A percentile compares a stretch with the other conserved stretches of the same genome.
phyloP scores from a whole-genome alignment of 345 rosid species.

The Chamaenerion angustifolium region DNA sequence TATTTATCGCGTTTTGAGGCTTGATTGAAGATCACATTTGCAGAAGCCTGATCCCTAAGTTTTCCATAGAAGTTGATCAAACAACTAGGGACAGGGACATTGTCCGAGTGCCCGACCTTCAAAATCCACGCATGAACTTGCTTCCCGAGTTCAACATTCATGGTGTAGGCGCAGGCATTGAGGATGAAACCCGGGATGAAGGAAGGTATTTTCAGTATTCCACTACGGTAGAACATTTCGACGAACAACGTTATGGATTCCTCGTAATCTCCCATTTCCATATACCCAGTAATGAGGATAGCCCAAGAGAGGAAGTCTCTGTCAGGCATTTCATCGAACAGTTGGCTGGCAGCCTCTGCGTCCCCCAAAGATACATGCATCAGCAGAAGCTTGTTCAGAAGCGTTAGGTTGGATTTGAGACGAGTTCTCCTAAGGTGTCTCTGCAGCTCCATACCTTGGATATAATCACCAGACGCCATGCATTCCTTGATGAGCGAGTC shows the following conservation, averaged over 20 bases:
- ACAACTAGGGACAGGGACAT: constrained; percentile 20
- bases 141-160: constrained; percentile 41
- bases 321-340: constrained; percentile 54
- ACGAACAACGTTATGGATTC: constrained; percentile 29
- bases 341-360: constrained; percentile 24
- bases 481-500: constrained; percentile 47
- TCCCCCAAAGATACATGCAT: constrained; percentile 39
- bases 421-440: constrained; percentile 21
- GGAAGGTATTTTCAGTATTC: constrained; percentile 16
- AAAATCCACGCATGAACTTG: constrained; percentile 54
- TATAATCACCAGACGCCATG: constrained; percentile 21
- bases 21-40: constrained; percentile 26
- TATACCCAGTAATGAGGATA: constrained; percentile 27
- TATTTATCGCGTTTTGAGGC: constrained; percentile 14
- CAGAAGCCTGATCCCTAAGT: constrained; percentile 26
- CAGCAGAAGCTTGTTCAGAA: constrained; percentile 33
- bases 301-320: constrained; percentile 52
- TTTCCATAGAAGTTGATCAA: constrained; percentile 48
- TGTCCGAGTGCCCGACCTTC: constrained; percentile 28
- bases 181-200: constrained; percentile 33
- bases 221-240: constrained; percentile 17
- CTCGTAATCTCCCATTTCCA: constrained; percentile 24
- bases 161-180: constrained; percentile 33
- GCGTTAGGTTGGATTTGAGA: constrained; percentile 15
- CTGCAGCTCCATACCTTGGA: constrained; percentile 35